These are phyloP conservation scores for Zymoseptoria ardabiliae DNA, from an alignment of 2,329 filamentous ascomycete species.

Conservation along the genomic window DNA sequence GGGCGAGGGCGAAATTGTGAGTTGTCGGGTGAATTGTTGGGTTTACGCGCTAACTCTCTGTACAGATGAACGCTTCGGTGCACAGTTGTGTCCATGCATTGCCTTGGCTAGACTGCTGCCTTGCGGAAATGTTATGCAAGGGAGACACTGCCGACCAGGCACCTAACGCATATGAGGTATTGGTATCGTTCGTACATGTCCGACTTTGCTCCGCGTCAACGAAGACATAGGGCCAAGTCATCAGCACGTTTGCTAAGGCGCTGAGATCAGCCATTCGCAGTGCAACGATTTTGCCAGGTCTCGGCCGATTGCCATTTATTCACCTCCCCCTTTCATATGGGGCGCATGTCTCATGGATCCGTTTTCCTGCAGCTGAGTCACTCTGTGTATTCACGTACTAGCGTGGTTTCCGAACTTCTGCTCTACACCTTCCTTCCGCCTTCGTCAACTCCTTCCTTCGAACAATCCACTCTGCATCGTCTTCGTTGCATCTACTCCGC, in stretches of 20 bases:
- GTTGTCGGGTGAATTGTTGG: background rate
- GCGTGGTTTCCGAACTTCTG: background rate
- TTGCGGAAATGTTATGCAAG: background rate
- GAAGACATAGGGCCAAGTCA: background rate
- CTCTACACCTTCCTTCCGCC: background rate
- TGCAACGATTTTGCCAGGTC: background rate
- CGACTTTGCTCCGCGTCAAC: background rate
- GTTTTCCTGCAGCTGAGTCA: background rate
- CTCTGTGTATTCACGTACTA: background rate
- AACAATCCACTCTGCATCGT: background rate
- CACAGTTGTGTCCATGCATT: background rate
- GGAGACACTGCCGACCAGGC: background rate
- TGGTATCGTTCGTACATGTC: background rate
- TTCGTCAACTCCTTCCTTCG: background rate
- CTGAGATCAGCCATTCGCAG: background rate
- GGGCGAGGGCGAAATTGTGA: conserved; percentile 22
- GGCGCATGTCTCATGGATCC: background rate
- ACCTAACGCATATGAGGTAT: background rate
- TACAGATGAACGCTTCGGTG: background rate
- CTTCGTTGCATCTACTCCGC: background rate
- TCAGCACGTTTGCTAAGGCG: background rate
- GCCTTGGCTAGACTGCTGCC: background rate
- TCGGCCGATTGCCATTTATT: background rate
- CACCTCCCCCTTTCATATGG: background rate
- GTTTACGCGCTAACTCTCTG: background rate